These are phyloP conservation scores for Cryphonectria parasitica DNA, from an alignment of 2,329 filamentous ascomycete species.

Conservation along the genomic window DNA sequence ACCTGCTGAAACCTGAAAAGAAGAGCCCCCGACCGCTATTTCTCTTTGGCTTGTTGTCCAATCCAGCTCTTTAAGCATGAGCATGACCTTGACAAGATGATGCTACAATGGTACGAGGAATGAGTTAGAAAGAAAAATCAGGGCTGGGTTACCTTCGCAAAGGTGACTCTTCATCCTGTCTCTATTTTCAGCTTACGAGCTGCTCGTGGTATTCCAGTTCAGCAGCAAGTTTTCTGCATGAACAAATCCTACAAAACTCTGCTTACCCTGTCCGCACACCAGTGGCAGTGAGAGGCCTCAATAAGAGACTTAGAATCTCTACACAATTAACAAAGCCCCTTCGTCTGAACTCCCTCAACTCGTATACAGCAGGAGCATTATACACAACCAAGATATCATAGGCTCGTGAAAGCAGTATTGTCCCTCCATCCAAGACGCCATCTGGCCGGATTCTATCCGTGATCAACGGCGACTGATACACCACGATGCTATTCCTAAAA, in stretches of 20 bases:
- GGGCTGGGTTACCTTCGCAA: neutral
- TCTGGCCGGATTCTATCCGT: constrained; percentile 27
- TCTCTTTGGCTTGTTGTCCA: neutral
- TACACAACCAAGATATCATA: neutral
- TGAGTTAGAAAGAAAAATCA: neutral
- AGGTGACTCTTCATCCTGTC: neutral
- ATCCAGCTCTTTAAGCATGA: neutral
- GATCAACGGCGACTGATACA: constrained; percentile 1
- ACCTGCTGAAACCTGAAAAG: constrained; percentile 11
- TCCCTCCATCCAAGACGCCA: constrained; percentile 13
- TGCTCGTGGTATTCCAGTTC: neutral
- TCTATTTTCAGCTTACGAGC: neutral
- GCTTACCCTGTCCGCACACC: neutral
- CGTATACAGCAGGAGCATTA: neutral
- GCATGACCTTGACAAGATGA: neutral
- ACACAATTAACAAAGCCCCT: neutral
- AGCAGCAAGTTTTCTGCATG: neutral
- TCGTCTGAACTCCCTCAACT: neutral
- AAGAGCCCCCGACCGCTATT: constrained; percentile 7
- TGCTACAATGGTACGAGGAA: neutral
- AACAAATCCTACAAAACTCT: neutral
- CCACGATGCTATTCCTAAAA: neutral
- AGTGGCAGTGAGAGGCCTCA: no score
- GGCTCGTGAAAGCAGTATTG: neutral
- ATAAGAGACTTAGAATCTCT: neutral